Base-by-base conservation (phyloP, 495 filamentous ascomycete species). In the Amniculicola lignicola region DNA sequence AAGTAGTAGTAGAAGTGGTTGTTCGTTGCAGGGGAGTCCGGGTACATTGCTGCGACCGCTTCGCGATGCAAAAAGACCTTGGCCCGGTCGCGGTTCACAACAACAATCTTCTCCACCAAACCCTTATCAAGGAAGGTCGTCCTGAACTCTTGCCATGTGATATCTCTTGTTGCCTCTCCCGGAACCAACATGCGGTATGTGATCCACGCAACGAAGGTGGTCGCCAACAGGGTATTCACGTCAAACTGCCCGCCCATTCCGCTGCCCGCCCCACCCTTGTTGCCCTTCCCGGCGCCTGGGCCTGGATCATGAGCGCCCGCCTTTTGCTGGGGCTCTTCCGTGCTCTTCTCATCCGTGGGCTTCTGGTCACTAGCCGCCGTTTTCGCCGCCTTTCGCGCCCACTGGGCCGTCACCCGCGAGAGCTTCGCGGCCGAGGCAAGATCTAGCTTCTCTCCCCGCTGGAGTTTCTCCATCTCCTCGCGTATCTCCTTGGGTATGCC, bases 121-220 rank as follows among this genome's bases (percentile, higher is more conserved):
- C 93, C 93, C 73, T 92, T 95, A 68, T 96, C 90, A 39, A 98
- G 78, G 76, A 94, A 97, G 33, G 89, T 91, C 57, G 82, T 87
- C 38, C 85, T 77, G 69, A 97, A 88, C 70, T 97, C 94, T 75
- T 98, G 92, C 88, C 90, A 98, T 36, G 93, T 96, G 54, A 98
- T 96, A 63, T 96, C 91, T 41, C 80, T 79, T 37, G 78, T 73
- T 49, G 75, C 75, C 51, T 95, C 89, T 11, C 77, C 79, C 23
- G 88, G 79, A 43, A 81, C 75, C 18, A 87, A 61, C 47, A 77
- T 77, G 11, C 78, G 76, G 62, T 82, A 84, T 49, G 80, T 61
- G 40, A 84, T 72, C 63, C 85, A 91, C 7, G 82, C 71, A 6
- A 86, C 64, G 48, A 90, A 72, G 5, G 78, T 68, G 37, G 76